Conservation (phyloP, 202 grass and related monocot genomes). For the Brachypodium distachyon region DNA sequence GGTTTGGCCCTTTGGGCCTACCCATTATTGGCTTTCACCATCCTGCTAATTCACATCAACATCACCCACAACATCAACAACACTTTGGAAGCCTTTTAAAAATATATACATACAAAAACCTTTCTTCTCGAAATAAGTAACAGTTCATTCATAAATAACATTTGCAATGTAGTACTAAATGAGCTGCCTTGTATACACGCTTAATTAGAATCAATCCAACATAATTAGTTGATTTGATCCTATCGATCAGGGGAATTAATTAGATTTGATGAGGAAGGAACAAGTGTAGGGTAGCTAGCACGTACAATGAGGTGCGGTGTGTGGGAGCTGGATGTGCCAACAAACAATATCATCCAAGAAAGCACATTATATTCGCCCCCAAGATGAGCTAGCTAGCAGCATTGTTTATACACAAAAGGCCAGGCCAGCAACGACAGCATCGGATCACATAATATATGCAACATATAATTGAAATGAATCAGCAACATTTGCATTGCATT, state of each 20-base stretch:
- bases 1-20: slow-evolving; percentile 18
- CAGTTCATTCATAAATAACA: too few relatives aligned
- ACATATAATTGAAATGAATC: neutral
- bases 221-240: neutral
- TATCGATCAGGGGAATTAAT: too few relatives aligned
- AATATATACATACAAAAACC: too few relatives aligned
- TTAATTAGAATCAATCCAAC: neutral
- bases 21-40: neutral
- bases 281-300: neutral
- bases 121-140: too few relatives aligned
- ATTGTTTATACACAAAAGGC: neutral
- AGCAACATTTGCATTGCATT: neutral
- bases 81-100: too few relatives aligned
- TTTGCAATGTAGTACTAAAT: too few relatives aligned
- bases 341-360: slow-evolving; percentile 12
- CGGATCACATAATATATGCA: neutral
- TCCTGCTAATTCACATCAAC: slow-evolving; percentile 1
- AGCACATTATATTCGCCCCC: slow-evolving; percentile 11
- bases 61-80: neutral
- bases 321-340: neutral
- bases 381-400: slow-evolving; percentile 7
- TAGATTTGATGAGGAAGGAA: neutral
- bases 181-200: neutral
- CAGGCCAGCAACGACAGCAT: slow-evolving; percentile 9
- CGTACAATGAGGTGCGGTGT: neutral